Conservation (phyloP, 164 flowering plant genomes). For the Macadamia integrifolia region DNA sequence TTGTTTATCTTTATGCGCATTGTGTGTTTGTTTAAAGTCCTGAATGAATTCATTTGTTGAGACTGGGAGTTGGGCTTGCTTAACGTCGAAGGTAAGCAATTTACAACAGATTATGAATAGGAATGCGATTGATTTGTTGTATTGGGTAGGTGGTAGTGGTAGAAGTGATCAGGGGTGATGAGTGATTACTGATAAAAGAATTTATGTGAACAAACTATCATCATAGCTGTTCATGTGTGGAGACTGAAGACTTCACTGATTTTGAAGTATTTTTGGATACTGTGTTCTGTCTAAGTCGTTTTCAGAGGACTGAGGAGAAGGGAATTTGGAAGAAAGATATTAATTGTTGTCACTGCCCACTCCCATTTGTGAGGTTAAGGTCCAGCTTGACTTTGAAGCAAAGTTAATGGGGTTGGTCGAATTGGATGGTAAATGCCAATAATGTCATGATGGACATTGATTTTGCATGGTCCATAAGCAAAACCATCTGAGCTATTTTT, state of each 20-base stretch:
- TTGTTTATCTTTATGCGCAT: conserved; percentile 4
- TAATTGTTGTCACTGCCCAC: no score
- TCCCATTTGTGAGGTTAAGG: no score
- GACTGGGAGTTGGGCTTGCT: conserved; percentile 8
- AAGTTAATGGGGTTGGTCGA: background rate
- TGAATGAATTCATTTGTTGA: background rate
- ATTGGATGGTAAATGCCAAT: no score
- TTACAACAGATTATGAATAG: no score
- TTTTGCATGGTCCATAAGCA: background rate
- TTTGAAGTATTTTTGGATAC: no score
- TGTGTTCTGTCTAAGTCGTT: no score
- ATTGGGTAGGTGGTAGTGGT: no score
- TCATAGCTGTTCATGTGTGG: background rate
- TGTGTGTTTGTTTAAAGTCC: conserved; percentile 1
- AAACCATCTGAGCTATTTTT: background rate
- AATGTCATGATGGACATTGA: no score
- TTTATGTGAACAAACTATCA: background rate
- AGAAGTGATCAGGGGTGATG: background rate
- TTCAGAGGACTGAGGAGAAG: no score
- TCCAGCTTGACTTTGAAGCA: background rate
- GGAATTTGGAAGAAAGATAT: no score
- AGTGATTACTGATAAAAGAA: background rate
- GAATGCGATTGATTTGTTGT: no score
- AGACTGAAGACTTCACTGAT: no score
- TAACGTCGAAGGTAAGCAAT: conserved; percentile 49